Evolutionary conservation across 1,284 basidiomycete genomes (phyloP), one percentile per base, ranked within the genome.

Genomic region (Xerocomus cyaneibrunnescens): DNA sequence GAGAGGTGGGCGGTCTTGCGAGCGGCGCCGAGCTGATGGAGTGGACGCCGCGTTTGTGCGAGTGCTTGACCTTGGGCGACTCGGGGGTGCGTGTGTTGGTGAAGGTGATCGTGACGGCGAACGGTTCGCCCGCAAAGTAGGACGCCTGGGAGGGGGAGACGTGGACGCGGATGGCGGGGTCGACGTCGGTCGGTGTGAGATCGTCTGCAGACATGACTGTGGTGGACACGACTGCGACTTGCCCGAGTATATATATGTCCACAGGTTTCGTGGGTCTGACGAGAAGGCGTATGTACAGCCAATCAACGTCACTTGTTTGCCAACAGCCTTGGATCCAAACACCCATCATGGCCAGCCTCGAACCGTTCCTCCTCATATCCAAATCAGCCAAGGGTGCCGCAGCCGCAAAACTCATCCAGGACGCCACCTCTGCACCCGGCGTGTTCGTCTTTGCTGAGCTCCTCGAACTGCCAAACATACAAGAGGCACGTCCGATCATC

Each of bases 381-480:
- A 94, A 94, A 65, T 89, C 89, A 0, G 84, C 89, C 2, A 94
- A 91, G 63, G 95, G 95, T 2, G 92, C 92, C 0, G 92, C 89
- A 0, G 93, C 94, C 0, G 94, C 92, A 9, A 94, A 94, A 65
- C 80, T 97, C 51, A 74, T 95, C 21, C 77, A 85, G 60, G 89
- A 97, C 67, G 94, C 87, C 48, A 94, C 89, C 30, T 80, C 90
- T 34, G 89, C 95, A 0, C 84, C 86, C 8, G 94, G 94, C 16
- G 87, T 95, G 36, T 97, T 91, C 68, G 88, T 93, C 51, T 98
- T 98, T 63, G 81, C 84, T 1, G 94, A 98, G 71, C 74, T 98
- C 48, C 74, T 98, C 40, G 87, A 92, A 37, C 70, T 89, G 25
- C 81, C 86, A 0, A 91, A 86, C 60, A 87, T 98, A 40, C 83